A percentile compares a stretch with the other conserved stretches of the same genome.
Conservation (phyloP, 1,139 yeast genomes). For the Magnusiomyces suaveolens region DNA sequence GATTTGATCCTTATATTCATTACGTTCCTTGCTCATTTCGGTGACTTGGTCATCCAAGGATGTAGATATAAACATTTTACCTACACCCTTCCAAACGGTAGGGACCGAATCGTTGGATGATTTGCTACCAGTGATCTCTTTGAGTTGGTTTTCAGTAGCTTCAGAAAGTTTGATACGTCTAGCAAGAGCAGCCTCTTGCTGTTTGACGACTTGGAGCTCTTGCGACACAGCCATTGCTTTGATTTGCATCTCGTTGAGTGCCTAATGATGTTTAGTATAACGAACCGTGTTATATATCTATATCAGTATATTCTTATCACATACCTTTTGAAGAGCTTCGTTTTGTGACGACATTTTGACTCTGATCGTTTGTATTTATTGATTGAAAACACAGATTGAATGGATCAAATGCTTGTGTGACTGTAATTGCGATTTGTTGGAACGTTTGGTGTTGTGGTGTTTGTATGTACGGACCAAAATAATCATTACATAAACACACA, state of each 20-base stretch:
- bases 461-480: too few species aligned
- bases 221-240: conserved; percentile 39
- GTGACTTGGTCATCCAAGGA: conserved; percentile 40
- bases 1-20: conserved; percentile 48
- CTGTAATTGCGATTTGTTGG: too few species aligned
- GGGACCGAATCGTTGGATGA: conserved; percentile 33
- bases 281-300: conserved; percentile 3
- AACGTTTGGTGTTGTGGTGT: too few species aligned
- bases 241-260: conserved; percentile 51
- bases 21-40: conserved; percentile 44
- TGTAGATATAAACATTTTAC: conserved; percentile 48
- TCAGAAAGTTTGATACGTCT: conserved; percentile 52
- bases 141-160: conserved; percentile 48
- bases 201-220: conserved; percentile 53
- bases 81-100: conserved; percentile 75
- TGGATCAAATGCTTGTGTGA: too few species aligned
- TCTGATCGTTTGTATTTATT: too few species aligned
- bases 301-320: conserved; percentile 8
- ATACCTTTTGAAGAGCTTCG: conserved; percentile 41
- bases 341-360: conserved; percentile 40
- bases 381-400: too few species aligned
- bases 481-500: too few species aligned
- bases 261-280: conserved; percentile 16
- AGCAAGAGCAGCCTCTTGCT: conserved; percentile 48
- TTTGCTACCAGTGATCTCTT: conserved; percentile 31